Evolutionary conservation across 2,329 filamentous ascomycete species (phyloP).

Genomic region (Microsporum audouinii): DNA sequence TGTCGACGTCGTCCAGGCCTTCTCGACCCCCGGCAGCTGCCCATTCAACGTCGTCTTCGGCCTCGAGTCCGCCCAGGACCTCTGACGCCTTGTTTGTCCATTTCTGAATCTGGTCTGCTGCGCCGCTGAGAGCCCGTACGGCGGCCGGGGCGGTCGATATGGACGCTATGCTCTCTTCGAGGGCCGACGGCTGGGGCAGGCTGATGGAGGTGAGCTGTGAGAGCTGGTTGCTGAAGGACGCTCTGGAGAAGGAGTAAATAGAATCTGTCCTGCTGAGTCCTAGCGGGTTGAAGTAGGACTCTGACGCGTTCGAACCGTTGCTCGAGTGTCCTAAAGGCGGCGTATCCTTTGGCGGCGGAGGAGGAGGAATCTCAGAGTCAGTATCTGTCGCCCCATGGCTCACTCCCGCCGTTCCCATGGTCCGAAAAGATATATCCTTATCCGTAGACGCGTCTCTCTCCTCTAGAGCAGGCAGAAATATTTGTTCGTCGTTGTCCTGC

Average conservation of each 20-base stretch:
- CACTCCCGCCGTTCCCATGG: conserved; percentile 11
- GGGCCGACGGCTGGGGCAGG: conserved; percentile 70
- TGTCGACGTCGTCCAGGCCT: conserved; percentile 46
- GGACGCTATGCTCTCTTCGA: conserved; percentile 71
- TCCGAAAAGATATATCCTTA: conserved; percentile 4
- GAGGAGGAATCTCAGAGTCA: conserved; percentile 27
- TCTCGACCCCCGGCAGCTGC: conserved; percentile 66
- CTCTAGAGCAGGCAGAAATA: conserved; percentile 10
- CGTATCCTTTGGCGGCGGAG: conserved; percentile 28
- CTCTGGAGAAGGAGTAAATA: conserved; percentile 84
- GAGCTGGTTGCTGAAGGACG: conserved; percentile 86
- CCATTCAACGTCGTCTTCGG: conserved; percentile 97
- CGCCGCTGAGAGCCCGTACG: conserved; percentile 68
- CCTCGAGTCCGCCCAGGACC: conserved; percentile 77
- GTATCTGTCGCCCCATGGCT: conserved; percentile 18
- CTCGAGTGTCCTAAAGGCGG: conserved; percentile 15
- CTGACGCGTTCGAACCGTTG: conserved; percentile 24
- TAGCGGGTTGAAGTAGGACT: conserved; percentile 35
- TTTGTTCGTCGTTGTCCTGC: neutral
- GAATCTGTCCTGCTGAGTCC: conserved; percentile 59
- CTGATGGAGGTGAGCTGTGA: conserved; percentile 84
- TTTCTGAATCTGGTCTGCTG: conserved; percentile 80
- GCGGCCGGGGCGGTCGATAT: conserved; percentile 80
- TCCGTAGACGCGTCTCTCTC: neutral
- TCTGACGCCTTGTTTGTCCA: conserved; percentile 92